These are phyloP conservation scores for Leucocoprinus leucothites DNA, from an alignment of 768 basidiomycete species.

Conservation along the genomic window DNA sequence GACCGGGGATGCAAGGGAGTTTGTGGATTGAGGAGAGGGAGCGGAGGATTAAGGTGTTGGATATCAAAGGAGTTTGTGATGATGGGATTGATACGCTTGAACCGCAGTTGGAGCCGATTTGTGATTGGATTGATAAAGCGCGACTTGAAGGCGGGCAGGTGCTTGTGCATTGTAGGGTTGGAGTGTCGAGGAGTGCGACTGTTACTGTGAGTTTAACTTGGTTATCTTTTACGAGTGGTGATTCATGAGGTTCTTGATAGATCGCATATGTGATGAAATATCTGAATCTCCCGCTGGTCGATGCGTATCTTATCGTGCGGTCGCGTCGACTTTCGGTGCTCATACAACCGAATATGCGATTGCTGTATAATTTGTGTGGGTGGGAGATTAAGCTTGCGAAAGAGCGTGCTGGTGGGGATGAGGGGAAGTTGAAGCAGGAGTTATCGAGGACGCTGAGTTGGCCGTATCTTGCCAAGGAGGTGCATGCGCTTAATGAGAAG, in stretches of 20 bases:
- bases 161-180: slow-evolving; percentile 97
- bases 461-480: slow-evolving; percentile 84
- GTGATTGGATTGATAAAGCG: slow-evolving; percentile 92
- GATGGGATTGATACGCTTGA: slow-evolving; percentile 95
- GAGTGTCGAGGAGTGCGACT: slow-evolving; percentile 92
- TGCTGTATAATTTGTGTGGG: slow-evolving; percentile 90
- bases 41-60: slow-evolving; percentile 86
- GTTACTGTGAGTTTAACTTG: slow-evolving; percentile 62
- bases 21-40: slow-evolving; percentile 87
- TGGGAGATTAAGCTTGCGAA: slow-evolving; percentile 95
- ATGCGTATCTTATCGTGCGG: slow-evolving; percentile 91
- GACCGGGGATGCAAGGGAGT: slow-evolving; percentile 58
- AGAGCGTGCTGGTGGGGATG: slow-evolving; percentile 57
- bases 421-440: slow-evolving; percentile 49
- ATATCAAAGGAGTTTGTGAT: slow-evolving; percentile 91
- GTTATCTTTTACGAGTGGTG: not conserved
- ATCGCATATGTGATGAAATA: slow-evolving; percentile 99
- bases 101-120: slow-evolving; percentile 83
- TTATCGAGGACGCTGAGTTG: slow-evolving; percentile 71
- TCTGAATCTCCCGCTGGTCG: slow-evolving; percentile 78
- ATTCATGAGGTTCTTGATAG: slow-evolving; percentile 26
- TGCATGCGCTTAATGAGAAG: slow-evolving; percentile 84
- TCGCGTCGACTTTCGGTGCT: slow-evolving; percentile 86
- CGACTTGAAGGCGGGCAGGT: slow-evolving; percentile 81
- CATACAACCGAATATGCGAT: slow-evolving; percentile 94